Evolutionary conservation across 352 stramenopile species (phyloP).

Genomic region (Phytophthora multivora): DNA sequence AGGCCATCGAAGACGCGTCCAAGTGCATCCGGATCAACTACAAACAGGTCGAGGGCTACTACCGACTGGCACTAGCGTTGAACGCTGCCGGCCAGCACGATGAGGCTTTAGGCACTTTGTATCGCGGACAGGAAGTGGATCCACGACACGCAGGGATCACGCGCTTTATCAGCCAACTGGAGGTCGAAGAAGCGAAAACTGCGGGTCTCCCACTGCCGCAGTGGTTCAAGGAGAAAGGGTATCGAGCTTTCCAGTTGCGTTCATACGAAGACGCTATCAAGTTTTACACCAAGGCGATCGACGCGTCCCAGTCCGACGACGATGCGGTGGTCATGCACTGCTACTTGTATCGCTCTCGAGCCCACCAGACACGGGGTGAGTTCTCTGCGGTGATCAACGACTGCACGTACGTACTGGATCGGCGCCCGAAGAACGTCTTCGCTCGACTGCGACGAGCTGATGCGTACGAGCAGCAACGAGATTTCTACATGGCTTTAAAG

Average conservation of each 20-base stretch:
- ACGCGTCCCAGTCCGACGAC: conserved; percentile 46
- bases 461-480: conserved; percentile 61
- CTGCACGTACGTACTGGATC: conserved; percentile 56
- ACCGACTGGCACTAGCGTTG: conserved; percentile 53
- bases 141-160: conserved; percentile 43
- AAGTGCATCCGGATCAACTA: conserved; percentile 70
- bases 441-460: conserved; percentile 56
- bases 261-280: conserved; percentile 90
- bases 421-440: conserved; percentile 57
- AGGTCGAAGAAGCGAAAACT: conserved; percentile 45
- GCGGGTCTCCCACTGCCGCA: conserved; percentile 37
- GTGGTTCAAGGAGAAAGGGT: conserved; percentile 84
- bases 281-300: conserved; percentile 93
- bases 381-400: conserved; percentile 57
- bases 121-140: conserved; percentile 60
- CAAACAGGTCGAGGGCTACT: conserved; percentile 60
- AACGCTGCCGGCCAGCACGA: conserved; percentile 49
- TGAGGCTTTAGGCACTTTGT: conserved; percentile 57
- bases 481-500: conserved; percentile 61
- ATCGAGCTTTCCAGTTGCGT: conserved; percentile 90
- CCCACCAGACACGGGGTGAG: conserved; percentile 56
- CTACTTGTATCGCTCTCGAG: conserved; percentile 60
- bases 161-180: conserved; percentile 54
- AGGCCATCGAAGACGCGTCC: conserved; percentile 57
- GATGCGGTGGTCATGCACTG: conserved; percentile 62